Conservation (phyloP, 495 filamentous ascomycete genomes). For the Terfezia boudieri region DNA sequence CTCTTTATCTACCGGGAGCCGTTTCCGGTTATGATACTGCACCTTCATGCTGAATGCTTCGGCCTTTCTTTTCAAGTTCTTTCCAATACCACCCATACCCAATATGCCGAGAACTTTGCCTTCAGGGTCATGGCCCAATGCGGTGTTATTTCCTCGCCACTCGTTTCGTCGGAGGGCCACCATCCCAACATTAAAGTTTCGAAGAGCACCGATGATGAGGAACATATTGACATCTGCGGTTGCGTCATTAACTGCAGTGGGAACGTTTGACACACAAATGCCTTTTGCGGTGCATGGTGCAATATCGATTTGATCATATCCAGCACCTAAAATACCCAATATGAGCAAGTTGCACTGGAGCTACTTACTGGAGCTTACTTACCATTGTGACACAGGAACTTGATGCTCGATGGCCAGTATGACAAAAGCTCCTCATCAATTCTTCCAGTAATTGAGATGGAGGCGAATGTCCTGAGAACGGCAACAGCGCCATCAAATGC, state of each 20-base stretch:
- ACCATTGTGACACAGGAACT: not conserved
- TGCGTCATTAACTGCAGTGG: slow-evolving; percentile 55
- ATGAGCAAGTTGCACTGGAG: not conserved
- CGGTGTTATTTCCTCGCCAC: slow-evolving; percentile 27
- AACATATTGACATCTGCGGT: slow-evolving; percentile 62
- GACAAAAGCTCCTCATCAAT: not conserved
- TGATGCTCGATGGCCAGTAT: not conserved
- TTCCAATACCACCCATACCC: slow-evolving; percentile 70
- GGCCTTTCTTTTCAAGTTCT: slow-evolving; percentile 49
- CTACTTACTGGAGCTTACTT: not conserved
- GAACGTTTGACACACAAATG: slow-evolving; percentile 60
- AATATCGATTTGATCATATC: not conserved
- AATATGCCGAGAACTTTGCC: slow-evolving; percentile 50
- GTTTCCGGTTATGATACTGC: slow-evolving; percentile 46
- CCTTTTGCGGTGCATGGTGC: slow-evolving; percentile 21
- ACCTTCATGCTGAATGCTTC: slow-evolving; percentile 47
- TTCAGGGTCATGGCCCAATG: slow-evolving; percentile 41
- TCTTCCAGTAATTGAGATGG: not conserved
- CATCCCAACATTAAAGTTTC: slow-evolving; percentile 46
- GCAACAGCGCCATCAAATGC: not conserved
- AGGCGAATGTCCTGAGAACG: not conserved
- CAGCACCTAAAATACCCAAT: not conserved
- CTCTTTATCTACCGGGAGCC: slow-evolving; percentile 30
- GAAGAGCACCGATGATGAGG: slow-evolving; percentile 52
- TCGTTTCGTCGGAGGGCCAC: slow-evolving; percentile 34